Base-by-base conservation (phyloP, 2,329 filamentous ascomycete genomes). In the Penicillium griseofulvum region DNA sequence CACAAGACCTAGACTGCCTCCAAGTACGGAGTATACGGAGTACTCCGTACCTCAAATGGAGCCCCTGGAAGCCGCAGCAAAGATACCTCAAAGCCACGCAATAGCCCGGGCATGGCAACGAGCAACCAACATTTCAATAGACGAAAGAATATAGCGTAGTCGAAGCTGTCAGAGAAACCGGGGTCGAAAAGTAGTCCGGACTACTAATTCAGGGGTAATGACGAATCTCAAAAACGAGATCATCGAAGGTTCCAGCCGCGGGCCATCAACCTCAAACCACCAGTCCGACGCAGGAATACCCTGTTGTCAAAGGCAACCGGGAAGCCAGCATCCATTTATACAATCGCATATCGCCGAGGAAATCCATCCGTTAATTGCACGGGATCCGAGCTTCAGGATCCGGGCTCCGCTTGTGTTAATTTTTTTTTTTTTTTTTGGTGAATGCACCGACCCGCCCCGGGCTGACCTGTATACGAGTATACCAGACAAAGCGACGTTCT, bases 231-330 rank as follows among this genome's bases (percentile, higher is more conserved):
- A 54, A 54, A 54, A 54, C 39, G 34, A 54, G 52, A 51, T 36
- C 45, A 33, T 11, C 31, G 22, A 6, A 46, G 19, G 24, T 49
- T 33, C 33, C 14, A 43, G 26, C 37, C n/a, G 19, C 19, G 11
- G 29, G 24, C 39, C 33, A 22, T 28, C 43, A 52, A 52, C 14
- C 17, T 10, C 41, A 52, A 46, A 47, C 31, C 38, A 19, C 29
- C 45, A 38, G 47, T 24, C 37, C 37, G 45, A 45, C 19, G 47
- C 26, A 44, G 29, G 50, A 45, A 10, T 29, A 54, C 36, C 49
- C 47, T 54, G 52, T 54, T 54, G 52, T 54, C 52, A 54, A 54
- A 49, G 48, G 52, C 52, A 54, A 54, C 52, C 52, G 52, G 52
- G 52, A 51, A 29, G 38, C 17, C 36, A 36, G 28, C 34, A 19